Conservation (phyloP, 1,139 yeast genomes). For the Yamadazyma pseudoaaseri region DNA sequence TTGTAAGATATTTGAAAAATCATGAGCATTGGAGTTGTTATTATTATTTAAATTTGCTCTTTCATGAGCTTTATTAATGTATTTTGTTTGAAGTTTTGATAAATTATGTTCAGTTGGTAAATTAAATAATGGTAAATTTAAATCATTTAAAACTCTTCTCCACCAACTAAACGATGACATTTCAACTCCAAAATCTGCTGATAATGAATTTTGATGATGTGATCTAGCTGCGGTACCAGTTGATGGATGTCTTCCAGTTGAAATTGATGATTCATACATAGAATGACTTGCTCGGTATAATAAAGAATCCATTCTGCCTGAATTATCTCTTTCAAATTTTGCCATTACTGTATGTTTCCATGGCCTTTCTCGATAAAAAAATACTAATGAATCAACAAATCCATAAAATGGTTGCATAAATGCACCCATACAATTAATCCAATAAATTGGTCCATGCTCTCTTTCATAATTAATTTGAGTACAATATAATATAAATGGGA, state of each 20-base stretch:
- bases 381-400: conserved; percentile 72
- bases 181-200: conserved; percentile 16
- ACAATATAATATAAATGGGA: conserved; percentile 73
- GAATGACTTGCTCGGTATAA: conserved; percentile 14
- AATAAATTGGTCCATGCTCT: conserved; percentile 51
- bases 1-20: conserved; percentile 36
- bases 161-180: conserved; percentile 14
- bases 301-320: conserved; percentile 25
- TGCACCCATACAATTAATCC: conserved; percentile 68
- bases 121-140: conserved; percentile 41
- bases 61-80: conserved; percentile 17
- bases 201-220: conserved; percentile 9
- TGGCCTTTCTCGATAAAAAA: conserved; percentile 75
- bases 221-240: no score
- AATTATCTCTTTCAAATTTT: conserved; percentile 39
- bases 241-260: conserved; percentile 7
- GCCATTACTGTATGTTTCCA: conserved; percentile 55
- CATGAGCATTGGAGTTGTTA: conserved; percentile 21
- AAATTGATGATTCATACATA: conserved; percentile 13
- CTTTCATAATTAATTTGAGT: conserved; percentile 55
- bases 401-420: conserved; percentile 82
- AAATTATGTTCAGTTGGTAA: conserved; percentile 41
- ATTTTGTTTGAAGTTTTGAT: conserved; percentile 24
- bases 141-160: conserved; percentile 31
- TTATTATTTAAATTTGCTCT: not conserved